A percentile compares a stretch with the other conserved stretches of the same genome.
phyloP scores from a whole-genome alignment of 345 rosid genomes.

The Salix dunnii region DNA sequence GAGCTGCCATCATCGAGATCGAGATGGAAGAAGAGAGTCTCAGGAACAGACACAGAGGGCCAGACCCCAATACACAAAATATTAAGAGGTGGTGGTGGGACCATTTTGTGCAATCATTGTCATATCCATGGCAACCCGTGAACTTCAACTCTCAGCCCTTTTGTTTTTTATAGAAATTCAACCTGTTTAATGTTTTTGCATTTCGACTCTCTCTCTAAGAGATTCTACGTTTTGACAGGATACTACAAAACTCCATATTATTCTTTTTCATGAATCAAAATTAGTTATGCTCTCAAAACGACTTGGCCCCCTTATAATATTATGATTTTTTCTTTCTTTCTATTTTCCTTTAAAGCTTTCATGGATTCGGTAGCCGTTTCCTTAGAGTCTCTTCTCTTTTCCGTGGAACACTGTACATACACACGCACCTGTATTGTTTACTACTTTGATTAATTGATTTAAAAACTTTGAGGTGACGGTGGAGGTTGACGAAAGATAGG shows the following conservation, averaged over 20 bases:
- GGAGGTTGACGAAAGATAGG: not conserved
- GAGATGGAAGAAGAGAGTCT: too few species aligned
- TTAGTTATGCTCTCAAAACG: not conserved
- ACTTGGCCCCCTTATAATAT: not conserved
- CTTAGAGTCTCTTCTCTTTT: not conserved
- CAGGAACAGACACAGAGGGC: not conserved
- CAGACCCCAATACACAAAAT: not conserved
- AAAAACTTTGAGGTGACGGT: not conserved
- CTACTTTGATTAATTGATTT: not conserved
- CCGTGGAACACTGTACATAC: not conserved
- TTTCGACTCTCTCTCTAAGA: not conserved
- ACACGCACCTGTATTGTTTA: not conserved
- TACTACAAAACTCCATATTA: not conserved
- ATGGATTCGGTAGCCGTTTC: not conserved
- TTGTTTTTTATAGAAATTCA: too few species aligned
- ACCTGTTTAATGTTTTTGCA: not conserved
- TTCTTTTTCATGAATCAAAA: not conserved
- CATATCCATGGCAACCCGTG: constrained; percentile 7
- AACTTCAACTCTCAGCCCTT: not conserved
- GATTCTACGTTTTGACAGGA: not conserved
- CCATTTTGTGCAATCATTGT: not conserved
- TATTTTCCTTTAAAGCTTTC: not conserved
- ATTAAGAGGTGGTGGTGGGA: not conserved
- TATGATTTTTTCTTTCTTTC: too few species aligned
- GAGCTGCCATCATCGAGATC: not conserved